Conservation (phyloP, 129 eudicot species). For the Sambucus nigra region DNA sequence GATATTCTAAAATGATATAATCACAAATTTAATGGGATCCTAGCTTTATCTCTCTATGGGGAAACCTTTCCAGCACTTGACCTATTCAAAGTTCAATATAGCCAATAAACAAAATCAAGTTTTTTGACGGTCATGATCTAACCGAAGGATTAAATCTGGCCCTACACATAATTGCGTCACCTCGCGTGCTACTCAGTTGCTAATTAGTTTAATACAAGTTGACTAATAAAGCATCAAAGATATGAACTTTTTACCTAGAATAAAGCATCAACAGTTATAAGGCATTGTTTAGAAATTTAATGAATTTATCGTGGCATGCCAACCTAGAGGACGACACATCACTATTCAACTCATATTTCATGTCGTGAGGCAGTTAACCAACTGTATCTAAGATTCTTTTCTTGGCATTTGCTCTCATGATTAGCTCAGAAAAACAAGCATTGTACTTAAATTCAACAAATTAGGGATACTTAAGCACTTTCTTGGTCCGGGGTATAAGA, state of each 20-base stretch:
- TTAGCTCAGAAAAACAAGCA: neutral
- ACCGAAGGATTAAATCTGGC: neutral
- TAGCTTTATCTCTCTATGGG: neutral
- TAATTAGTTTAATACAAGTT: neutral
- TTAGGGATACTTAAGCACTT: no score
- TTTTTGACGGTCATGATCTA: neutral
- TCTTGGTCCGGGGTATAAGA: no score
- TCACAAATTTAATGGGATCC: neutral
- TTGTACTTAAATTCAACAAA: neutral
- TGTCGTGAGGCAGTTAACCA: neutral
- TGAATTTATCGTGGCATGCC: neutral
- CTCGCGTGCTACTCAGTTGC: neutral
- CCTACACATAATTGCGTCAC: neutral
- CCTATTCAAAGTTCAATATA: neutral
- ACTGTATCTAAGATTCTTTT: neutral
- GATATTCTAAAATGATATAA: neutral
- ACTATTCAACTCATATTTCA: neutral
- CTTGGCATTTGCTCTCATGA: neutral
- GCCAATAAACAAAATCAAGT: no score
- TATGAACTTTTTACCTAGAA: neutral
- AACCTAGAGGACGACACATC: neutral
- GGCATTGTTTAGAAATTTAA: neutral
- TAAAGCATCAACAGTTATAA: neutral
- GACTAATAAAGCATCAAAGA: neutral
- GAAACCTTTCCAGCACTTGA: neutral